Conservation (phyloP, 2,329 filamentous ascomycete species). For the Ploettnerulaceae sp. region DNA sequence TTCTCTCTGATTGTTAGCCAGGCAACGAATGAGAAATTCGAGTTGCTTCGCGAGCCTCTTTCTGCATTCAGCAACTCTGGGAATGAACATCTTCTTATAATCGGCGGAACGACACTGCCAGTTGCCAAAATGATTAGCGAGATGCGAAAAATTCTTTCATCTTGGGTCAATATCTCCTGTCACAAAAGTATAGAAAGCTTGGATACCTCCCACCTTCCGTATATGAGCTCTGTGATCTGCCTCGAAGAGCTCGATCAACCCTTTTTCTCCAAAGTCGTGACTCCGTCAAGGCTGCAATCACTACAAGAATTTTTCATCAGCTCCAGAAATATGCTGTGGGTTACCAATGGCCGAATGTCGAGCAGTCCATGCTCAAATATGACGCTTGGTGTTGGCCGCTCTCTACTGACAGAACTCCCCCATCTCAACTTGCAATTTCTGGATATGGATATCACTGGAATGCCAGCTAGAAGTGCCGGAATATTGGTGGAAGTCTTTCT, state of each 20-base stretch:
- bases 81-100: neutral
- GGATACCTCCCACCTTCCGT: neutral
- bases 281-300: slow-evolving; percentile 20
- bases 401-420: slow-evolving; percentile 10
- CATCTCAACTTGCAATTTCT: slow-evolving; percentile 16
- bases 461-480: slow-evolving; percentile 2
- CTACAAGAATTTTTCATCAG: slow-evolving; percentile 19
- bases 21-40: neutral
- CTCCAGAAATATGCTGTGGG: slow-evolving; percentile 19
- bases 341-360: slow-evolving; percentile 11
- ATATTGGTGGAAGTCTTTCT: slow-evolving; percentile 11
- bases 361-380: slow-evolving; percentile 16
- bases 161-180: too few species aligned
- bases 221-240: slow-evolving; percentile 13
- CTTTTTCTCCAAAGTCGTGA: slow-evolving; percentile 21
- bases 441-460: slow-evolving; percentile 10
- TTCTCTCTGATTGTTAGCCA: neutral
- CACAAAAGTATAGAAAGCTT: neutral
- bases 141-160: neutral
- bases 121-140: neutral
- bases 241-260: slow-evolving; percentile 33
- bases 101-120: neutral
- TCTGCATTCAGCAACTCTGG: neutral
- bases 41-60: neutral
- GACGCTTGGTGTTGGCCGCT: slow-evolving; percentile 14